Evolutionary conservation across 2,329 filamentous ascomycete species (phyloP).

Genomic region (Setomelanomma holmii): DNA sequence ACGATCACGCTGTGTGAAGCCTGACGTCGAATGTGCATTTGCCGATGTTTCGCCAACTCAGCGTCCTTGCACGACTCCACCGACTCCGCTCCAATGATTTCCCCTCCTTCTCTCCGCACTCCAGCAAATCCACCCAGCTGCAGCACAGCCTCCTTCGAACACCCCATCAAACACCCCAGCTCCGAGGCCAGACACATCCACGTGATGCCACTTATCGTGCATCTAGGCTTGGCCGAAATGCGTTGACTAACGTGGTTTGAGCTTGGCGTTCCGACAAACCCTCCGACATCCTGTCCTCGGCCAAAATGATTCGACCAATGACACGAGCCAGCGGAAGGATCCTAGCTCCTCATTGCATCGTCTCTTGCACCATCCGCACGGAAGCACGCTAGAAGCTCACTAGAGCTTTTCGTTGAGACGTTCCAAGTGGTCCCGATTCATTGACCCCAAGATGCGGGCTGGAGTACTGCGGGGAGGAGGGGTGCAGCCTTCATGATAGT

Average conservation of each 20-base stretch:
- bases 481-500: not conserved
- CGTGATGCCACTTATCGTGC: too few relatives aligned
- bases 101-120: too few relatives aligned
- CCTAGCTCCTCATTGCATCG: not conserved
- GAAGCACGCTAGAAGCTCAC: conserved; percentile 31
- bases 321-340: not conserved
- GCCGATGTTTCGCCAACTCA: too few relatives aligned
- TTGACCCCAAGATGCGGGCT: conserved; percentile 6
- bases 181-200: too few relatives aligned
- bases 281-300: conserved; percentile 8
- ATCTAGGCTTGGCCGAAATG: not conserved
- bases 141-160: too few relatives aligned
- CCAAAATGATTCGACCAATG: not conserved
- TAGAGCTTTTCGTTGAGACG: conserved; percentile 28
- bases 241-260: not conserved
- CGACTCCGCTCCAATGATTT: too few relatives aligned
- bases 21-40: too few relatives aligned
- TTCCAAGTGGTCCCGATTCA: not conserved
- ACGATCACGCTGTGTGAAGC: too few relatives aligned
- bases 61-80: too few relatives aligned
- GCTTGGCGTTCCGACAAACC: conserved; percentile 17
- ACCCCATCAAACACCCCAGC: too few relatives aligned
- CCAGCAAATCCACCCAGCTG: too few relatives aligned
- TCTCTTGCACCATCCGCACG: conserved; percentile 10
- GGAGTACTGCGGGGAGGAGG: conserved; percentile 2